Base-by-base conservation (phyloP, 2,329 filamentous ascomycete genomes). In the Chaetoscypha palmicola region DNA sequence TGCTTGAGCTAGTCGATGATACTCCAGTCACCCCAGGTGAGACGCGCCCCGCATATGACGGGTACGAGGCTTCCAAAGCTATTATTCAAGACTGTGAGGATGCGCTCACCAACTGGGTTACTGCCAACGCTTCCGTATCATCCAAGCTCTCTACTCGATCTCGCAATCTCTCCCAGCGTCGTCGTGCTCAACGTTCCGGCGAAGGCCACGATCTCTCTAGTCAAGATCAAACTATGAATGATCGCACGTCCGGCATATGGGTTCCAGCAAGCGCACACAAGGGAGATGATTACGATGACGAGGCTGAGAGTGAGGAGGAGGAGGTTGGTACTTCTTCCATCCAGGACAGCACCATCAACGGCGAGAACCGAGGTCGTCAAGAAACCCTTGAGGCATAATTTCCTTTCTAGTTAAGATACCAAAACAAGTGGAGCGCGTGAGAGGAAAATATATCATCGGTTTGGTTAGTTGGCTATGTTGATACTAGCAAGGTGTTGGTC, bases 1-100 rank as follows among this genome's bases (percentile, higher is more conserved):
- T 98, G n/a, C 77, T 98, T 33, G 90, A 97, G 67, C 77, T 98
- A 36, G 83, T 98, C 54, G 92, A 98, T 62, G 92, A 98, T 64
- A 94, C 86, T 5, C 92, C 92, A 2, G 92, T 98, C 43, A 98
- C 92, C 4, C 92, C 92, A 19, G 92, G 92, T 57, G 92, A 98
- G 75, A 97, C 91, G 16, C 86, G 92, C 52, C 80, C 87, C 41
- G 90, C 92, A 1, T 98, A 98, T 62, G 92, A 98, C 61, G 92
- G 92, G 50, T 98, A 98, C 64, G 92, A 98, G 66, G 90, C 90
- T 50, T 94, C 87, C 77, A 97, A 96, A 71, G 91, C 86, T 52
- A 97, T 98, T 68, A 97, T 98, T 61, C 92, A 98, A 70, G 92
- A 98, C 68, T 98, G 92, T 66, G 92, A 98, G 69, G 90, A 97